Evolutionary conservation across 495 filamentous ascomycete genomes (phyloP), one percentile per base, ranked within the genome.

Genomic region (Penicillium bovifimosum): DNA sequence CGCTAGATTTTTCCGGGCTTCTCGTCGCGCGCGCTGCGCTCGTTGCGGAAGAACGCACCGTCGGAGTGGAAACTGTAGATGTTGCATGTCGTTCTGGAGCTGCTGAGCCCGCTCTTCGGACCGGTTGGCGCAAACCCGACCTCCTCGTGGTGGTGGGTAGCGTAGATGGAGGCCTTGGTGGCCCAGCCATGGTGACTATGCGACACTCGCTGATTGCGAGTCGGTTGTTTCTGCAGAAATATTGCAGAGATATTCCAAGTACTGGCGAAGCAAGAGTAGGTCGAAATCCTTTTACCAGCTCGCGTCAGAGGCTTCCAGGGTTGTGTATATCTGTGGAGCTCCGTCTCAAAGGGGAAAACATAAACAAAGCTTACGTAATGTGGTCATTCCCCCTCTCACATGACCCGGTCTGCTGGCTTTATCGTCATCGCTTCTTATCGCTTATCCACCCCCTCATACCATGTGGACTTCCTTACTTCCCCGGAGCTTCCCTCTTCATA

Each of bases 1-100:
- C 60, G 47, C 65, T 70, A 2, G 70, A 54, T 9, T 69, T 72
- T 9, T 71, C 65, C n/a, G 61, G 61, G 5, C 75, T 79, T 10
- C 73, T 70, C 49, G 65, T 49, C 9, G 53, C 45, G 33, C 75
- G 71, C 8, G 71, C 59, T 35, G 71, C 63, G 29, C 80, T 78
- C 7, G 75, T 62, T 2, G 71, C 59, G n/a, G 80, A 73, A 3
- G 73, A 67, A 36, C 73, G 75, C 10, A 85, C 83, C 8, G 76
- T 63, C 2, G 82, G 81, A 45, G 86, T 77, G 13, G 90, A 63
- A 2, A 82, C 80, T 49, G 84, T 77, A 11, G 90, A 87, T 6
- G 90, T 89, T 18, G 73, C 63, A 26, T 80, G 74, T 49, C 80
- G 59, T 17, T 73, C 67, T 29, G 72, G 50, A 2, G 49, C 58